Evolutionary conservation across 2,329 filamentous ascomycete genomes (phyloP).

Genomic region (Talaromyces marneffei): DNA sequence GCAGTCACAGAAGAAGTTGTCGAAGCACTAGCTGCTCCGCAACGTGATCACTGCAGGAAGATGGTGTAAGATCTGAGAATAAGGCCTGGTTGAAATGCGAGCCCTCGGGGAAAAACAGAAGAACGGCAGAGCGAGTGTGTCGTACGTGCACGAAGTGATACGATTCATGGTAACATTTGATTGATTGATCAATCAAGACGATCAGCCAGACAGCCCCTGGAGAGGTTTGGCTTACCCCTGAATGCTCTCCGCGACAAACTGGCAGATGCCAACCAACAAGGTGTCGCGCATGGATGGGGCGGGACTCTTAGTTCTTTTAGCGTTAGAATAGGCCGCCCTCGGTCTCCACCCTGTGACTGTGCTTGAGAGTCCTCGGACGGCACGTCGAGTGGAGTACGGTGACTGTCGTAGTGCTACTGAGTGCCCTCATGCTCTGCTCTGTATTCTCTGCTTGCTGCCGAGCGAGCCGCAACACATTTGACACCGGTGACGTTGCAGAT

Average conservation of each 20-base stretch:
- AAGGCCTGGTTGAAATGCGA: neutral
- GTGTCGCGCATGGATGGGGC: slow-evolving; percentile 8
- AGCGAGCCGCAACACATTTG: neutral
- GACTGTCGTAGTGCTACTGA: neutral
- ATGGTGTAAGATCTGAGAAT: neutral
- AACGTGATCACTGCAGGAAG: neutral
- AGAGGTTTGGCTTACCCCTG: slow-evolving; percentile 8
- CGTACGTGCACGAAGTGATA: neutral
- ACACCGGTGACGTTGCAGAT: neutral
- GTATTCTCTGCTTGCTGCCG: neutral
- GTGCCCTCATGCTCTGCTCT: no score
- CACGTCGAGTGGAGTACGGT: neutral
- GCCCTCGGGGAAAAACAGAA: neutral
- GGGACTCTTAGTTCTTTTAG: neutral
- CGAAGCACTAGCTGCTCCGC: neutral
- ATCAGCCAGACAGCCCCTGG: slow-evolving; percentile 9
- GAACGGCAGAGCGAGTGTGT: neutral
- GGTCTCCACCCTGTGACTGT: slow-evolving; percentile 3
- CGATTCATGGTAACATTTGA: neutral
- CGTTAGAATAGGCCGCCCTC: neutral
- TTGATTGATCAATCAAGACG: neutral
- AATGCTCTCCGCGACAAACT: slow-evolving; percentile 8
- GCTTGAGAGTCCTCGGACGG: slow-evolving; percentile 1
- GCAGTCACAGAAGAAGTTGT: slow-evolving; percentile 1
- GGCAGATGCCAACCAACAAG: slow-evolving; percentile 1